Evolutionary conservation across 2,329 filamentous ascomycete species (phyloP), one percentile per base, ranked within the genome.

Genomic region (Nothophoma quercina): DNA sequence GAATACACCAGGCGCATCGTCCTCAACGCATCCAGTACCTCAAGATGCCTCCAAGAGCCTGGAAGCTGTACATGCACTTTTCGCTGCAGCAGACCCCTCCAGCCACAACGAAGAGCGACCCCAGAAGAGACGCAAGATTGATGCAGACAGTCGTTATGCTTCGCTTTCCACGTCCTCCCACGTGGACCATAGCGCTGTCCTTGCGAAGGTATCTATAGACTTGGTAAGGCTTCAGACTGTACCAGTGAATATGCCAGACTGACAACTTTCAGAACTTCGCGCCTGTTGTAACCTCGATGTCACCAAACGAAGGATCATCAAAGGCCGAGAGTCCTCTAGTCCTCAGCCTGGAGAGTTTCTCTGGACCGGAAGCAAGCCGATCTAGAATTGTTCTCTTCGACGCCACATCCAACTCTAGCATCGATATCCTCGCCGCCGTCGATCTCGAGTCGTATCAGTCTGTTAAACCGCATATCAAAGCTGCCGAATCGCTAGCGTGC

Each of bases 91-190:
- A 19, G 25, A 34, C 41, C 25, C 43, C n/a, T 26, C 25, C 21
- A 40, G 33, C 21, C 35, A 23, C 13, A 33, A 25, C 26, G 50
- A 59, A 19, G 58, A 60, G 18, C 65, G 63, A 36, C 55, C 64
- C 18, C 57, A 54, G 19, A 74, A 74, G 49, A 55, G 66, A 35
- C 65, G 70, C 18, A 73, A 68, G 49, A 42, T 66, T 15, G 59
- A 64, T 4, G 33, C 49, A 21, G 48, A 44, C 3, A 34, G 25
- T 13, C 35, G 21, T 32, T 25, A 39, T 39, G 28, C 38, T n/a
- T 15, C 48, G 9, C 46, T 54, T 5, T 25, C 26, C 7, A 35
- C n/a, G 7, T 42, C 54, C 8, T 58, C 60, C 21, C 59, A 63
- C 23, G 50, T 53, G 7, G 40, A 43, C 7, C 58, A 58, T 30